Percentiles rank a stretch among this genome's conserved stretches.
Evolutionary conservation across 176 grass and related monocot genomes (phyloP).

Genomic region (Oryza punctata): DNA sequence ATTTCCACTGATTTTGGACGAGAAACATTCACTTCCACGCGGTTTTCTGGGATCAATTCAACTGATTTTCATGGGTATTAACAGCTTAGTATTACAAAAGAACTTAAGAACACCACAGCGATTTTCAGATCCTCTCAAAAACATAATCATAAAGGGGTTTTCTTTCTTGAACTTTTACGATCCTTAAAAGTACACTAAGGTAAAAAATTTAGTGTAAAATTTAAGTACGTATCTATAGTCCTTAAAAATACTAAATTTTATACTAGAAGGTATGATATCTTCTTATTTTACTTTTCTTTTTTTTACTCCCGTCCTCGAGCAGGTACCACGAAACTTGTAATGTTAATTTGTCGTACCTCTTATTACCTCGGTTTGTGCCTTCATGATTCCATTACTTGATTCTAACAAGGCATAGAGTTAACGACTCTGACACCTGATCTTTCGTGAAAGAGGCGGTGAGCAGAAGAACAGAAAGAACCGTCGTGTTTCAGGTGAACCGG

Average conservation of each 20-base stretch:
- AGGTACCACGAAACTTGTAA: too few relatives aligned
- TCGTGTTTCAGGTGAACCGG: slow-evolving; percentile 25
- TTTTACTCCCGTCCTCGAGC: not conserved
- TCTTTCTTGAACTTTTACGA: too few relatives aligned
- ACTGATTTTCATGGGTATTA: not conserved
- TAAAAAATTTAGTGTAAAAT: too few relatives aligned
- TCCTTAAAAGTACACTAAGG: too few relatives aligned
- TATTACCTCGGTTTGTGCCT: not conserved
- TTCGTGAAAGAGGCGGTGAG: not conserved
- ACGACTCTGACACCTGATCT: too few relatives aligned
- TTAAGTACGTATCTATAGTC: too few relatives aligned
- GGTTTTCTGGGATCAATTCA: not conserved
- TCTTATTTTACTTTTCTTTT: too few relatives aligned
- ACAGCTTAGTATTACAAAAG: not conserved
- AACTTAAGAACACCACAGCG: not conserved
- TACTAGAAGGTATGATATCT: too few relatives aligned
- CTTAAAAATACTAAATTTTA: too few relatives aligned
- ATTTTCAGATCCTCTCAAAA: not conserved
- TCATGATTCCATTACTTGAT: too few relatives aligned
- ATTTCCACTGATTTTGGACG: not conserved
- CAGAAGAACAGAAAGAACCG: not conserved
- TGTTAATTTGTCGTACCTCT: not conserved
- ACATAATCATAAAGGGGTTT: not conserved
- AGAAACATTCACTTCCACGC: not conserved
- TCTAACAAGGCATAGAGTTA: too few relatives aligned